These are phyloP conservation scores for Endothia cerciana DNA, from an alignment of 2,329 filamentous ascomycete genomes.

Conservation along the genomic window DNA sequence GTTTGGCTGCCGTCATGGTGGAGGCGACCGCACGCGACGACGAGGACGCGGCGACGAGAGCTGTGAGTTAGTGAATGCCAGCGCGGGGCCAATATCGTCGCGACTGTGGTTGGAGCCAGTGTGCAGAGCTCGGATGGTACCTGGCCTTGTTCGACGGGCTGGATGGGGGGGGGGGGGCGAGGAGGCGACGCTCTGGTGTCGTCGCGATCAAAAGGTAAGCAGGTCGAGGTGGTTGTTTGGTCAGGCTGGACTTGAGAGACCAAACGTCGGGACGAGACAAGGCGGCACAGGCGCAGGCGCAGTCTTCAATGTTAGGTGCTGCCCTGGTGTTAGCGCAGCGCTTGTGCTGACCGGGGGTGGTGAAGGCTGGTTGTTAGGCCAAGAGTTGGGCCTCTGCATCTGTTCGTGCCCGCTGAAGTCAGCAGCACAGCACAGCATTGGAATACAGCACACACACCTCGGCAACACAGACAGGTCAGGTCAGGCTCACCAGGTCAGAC, in stretches of 20 bases:
- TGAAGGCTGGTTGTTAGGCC: not conserved
- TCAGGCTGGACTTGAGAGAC: conserved; percentile 1
- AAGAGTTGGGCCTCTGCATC: not conserved
- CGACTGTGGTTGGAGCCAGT: conserved; percentile 11
- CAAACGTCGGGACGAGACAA: not conserved
- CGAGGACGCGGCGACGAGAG: conserved; percentile 22
- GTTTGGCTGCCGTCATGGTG: conserved; percentile 29
- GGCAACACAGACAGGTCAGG: not conserved
- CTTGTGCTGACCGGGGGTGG: conserved; percentile 11
- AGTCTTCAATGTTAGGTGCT: conserved; percentile 9
- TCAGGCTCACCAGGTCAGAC: not conserved
- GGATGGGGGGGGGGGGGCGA: not conserved
- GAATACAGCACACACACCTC: conserved; percentile 6
- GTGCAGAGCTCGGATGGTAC: conserved; percentile 7
- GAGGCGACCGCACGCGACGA: conserved; percentile 28
- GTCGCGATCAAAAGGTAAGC: conserved; percentile 21
- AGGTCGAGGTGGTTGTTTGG: conserved; percentile 16
- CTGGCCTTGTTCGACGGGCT: not conserved
- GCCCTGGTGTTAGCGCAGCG: conserved; percentile 2
- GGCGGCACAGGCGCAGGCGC: conserved; percentile 11
- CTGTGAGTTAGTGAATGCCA: conserved; percentile 15
- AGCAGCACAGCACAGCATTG: not conserved
- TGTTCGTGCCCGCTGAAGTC: not conserved
- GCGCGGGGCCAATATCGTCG: conserved; percentile 17
- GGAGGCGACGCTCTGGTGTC: conserved; percentile 18